phyloP scores from a whole-genome alignment of 129 eudicot species.

The Chrysanthemum lavandulifolium region DNA sequence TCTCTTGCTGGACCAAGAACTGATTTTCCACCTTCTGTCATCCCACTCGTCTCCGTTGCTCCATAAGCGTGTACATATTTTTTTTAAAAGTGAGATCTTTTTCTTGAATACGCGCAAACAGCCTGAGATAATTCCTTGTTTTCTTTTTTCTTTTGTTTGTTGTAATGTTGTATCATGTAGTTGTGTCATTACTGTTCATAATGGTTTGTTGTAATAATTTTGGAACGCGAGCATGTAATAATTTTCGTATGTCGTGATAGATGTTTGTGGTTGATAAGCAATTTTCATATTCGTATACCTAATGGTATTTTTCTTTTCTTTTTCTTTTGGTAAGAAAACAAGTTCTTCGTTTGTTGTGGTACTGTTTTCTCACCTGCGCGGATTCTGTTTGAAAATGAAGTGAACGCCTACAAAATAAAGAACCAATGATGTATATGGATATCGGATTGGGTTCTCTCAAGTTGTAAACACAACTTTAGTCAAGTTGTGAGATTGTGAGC shows the following conservation, averaged over 20 bases:
- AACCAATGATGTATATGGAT: too few relatives aligned
- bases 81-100: slow-evolving; percentile 6
- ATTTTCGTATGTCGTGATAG: slow-evolving; percentile 22
- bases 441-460: too few relatives aligned
- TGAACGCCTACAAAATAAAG: too few relatives aligned
- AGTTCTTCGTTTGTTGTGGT: not conserved
- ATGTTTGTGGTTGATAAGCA: slow-evolving; percentile 15
- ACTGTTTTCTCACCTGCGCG: too few relatives aligned
- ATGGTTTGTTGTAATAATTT: slow-evolving; percentile 9
- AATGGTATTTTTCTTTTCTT: not conserved
- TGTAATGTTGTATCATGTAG: slow-evolving; percentile 19
- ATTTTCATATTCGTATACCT: not conserved
- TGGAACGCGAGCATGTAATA: slow-evolving; percentile 21
- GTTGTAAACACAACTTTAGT: too few relatives aligned
- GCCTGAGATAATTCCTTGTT: slow-evolving; percentile 27
- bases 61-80: slow-evolving; percentile 33
- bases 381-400: too few relatives aligned
- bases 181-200: slow-evolving; percentile 21
- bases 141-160: not conserved
- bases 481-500: too few relatives aligned
- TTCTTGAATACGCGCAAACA: slow-evolving; percentile 6
- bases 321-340: not conserved
- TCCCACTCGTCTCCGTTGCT: slow-evolving; percentile 38
- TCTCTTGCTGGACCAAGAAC: slow-evolving; percentile 91
- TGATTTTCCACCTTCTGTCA: slow-evolving; percentile 65